These are phyloP conservation scores for Conringia planisiliqua DNA, from an alignment of 345 rosid genomes.

Conservation along the genomic window DNA sequence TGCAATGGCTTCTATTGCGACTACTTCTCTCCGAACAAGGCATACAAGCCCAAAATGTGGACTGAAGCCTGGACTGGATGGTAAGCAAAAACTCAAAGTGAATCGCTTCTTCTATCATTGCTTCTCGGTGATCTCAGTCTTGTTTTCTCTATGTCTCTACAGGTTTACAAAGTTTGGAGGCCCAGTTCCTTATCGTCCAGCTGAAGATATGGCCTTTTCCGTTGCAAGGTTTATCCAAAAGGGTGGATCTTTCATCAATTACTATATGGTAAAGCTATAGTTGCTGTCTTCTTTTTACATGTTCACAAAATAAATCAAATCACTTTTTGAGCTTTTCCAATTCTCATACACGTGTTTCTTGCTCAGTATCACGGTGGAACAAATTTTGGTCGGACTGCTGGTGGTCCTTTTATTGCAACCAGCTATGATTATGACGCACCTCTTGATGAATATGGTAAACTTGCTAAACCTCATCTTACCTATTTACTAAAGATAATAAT, in stretches of 20 bases:
- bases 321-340: not conserved
- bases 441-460: constrained; percentile 93
- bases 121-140: not conserved
- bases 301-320: constrained; percentile 12
- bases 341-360: not conserved
- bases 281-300: not conserved
- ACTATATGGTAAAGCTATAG: constrained; percentile 71
- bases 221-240: constrained; percentile 96
- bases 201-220: constrained; percentile 93
- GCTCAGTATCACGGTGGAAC: constrained; percentile 97
- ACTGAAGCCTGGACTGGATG: constrained; percentile 99
- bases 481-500: not conserved
- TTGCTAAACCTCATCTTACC: not conserved
- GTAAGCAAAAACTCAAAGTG: constrained; percentile 39
- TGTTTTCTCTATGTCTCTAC: not conserved
- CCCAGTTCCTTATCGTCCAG: constrained; percentile 85
- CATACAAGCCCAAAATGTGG: constrained; percentile 98
- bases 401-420: constrained; percentile 99
- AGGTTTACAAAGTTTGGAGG: constrained; percentile 99
- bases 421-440: constrained; percentile 98
- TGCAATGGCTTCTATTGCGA: constrained; percentile 99
- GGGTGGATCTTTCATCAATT: constrained; percentile 92
- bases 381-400: constrained; percentile 98
- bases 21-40: constrained; percentile 92
- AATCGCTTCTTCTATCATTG: not conserved